These are phyloP conservation scores for Lachnellula hyalina DNA, from an alignment of 2,329 filamentous ascomycete genomes.

Conservation along the genomic window DNA sequence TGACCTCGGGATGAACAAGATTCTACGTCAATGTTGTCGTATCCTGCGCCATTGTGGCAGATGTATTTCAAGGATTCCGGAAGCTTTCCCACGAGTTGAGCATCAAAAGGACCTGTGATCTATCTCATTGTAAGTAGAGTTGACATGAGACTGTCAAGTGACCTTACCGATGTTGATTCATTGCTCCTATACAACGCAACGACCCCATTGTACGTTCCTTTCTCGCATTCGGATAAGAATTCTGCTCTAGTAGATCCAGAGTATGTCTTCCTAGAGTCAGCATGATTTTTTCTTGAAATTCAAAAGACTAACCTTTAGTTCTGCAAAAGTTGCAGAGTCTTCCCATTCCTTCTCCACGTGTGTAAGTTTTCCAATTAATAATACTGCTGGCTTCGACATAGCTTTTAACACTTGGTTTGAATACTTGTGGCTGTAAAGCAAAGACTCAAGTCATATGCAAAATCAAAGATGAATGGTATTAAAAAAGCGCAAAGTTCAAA, in stretches of 20 bases:
- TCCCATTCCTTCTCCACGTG: slow-evolving; percentile 27
- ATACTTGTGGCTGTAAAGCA: too few relatives aligned
- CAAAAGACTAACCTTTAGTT: slow-evolving; percentile 18
- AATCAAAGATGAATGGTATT: background rate
- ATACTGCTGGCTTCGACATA: slow-evolving; percentile 16
- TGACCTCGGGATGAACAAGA: slow-evolving; percentile 51
- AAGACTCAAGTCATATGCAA: background rate
- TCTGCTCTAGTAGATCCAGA: slow-evolving; percentile 51
- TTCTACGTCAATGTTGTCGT: slow-evolving; percentile 71
- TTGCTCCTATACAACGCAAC: slow-evolving; percentile 67
- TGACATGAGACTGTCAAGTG: background rate
- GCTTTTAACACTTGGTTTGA: too few relatives aligned
- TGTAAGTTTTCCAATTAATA: slow-evolving; percentile 24
- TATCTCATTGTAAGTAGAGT: slow-evolving; percentile 22
- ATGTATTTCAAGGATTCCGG: slow-evolving; percentile 49
- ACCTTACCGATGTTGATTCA: slow-evolving; percentile 46
- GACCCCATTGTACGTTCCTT: slow-evolving; percentile 59
- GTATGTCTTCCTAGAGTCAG: slow-evolving; percentile 14
- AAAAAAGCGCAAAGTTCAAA: background rate
- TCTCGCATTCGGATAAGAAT: slow-evolving; percentile 62
- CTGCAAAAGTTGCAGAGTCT: slow-evolving; percentile 19
- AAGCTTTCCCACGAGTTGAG: slow-evolving; percentile 55
- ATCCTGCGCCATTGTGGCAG: slow-evolving; percentile 67
- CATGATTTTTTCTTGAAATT: background rate
- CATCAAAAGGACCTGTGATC: slow-evolving; percentile 64